These are phyloP conservation scores for Pyrenophora tritici-repentis DNA, from an alignment of 2,329 filamentous ascomycete genomes.

Conservation along the genomic window DNA sequence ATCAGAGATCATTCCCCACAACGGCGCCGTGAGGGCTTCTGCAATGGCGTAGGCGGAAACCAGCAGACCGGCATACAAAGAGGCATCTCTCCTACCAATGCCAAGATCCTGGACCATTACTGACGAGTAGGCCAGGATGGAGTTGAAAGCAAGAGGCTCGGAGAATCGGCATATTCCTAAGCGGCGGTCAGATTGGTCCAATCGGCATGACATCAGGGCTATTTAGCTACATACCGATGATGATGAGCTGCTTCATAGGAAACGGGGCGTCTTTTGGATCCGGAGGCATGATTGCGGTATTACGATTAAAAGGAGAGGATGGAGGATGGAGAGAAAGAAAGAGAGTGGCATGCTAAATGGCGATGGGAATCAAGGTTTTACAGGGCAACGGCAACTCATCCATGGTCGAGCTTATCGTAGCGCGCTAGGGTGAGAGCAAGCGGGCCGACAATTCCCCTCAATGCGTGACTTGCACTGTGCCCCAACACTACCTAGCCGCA, in stretches of 20 bases:
- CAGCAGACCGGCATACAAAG: slow-evolving; percentile 83
- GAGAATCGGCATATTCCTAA: slow-evolving; percentile 88
- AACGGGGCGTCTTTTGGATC: slow-evolving; percentile 48
- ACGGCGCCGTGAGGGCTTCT: slow-evolving; percentile 82
- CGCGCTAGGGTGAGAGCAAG: slow-evolving; percentile 22
- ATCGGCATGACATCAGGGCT: slow-evolving; percentile 25
- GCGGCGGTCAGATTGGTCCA: slow-evolving; percentile 23
- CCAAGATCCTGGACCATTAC: slow-evolving; percentile 48
- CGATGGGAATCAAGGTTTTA: slow-evolving; percentile 27
- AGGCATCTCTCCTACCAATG: slow-evolving; percentile 55
- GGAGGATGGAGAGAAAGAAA: not conserved
- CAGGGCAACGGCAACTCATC: slow-evolving; percentile 12
- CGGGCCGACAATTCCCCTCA: slow-evolving; percentile 26
- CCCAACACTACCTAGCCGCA: slow-evolving; percentile 15
- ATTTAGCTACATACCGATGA: slow-evolving; percentile 43
- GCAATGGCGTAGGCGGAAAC: slow-evolving; percentile 89
- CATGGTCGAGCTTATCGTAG: slow-evolving; percentile 21
- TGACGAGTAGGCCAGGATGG: slow-evolving; percentile 80
- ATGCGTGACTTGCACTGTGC: slow-evolving; percentile 14
- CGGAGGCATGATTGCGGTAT: slow-evolving; percentile 33
- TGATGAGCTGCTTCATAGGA: slow-evolving; percentile 54
- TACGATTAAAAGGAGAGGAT: slow-evolving; percentile 19
- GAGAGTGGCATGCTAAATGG: slow-evolving; percentile 17
- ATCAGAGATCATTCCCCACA: slow-evolving; percentile 49
- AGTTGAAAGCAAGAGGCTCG: slow-evolving; percentile 90